Evolutionary conservation across 1,284 basidiomycete species (phyloP), one percentile per base, ranked within the genome.

Genomic region (Ustilago esculenta): DNA sequence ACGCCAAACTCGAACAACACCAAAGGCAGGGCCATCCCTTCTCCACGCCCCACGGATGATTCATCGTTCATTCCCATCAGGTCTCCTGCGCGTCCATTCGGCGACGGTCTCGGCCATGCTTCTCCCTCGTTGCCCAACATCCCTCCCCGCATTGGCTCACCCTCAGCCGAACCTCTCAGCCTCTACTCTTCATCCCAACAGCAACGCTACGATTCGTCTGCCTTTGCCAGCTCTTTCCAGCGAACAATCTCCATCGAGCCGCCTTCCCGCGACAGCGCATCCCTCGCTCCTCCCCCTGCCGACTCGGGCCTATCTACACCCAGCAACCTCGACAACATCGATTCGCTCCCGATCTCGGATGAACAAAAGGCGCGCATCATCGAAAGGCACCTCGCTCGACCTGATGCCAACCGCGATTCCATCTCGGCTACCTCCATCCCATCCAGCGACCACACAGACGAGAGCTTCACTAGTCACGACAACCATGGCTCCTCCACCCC

Each of bases 311-410:
- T 71, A 30, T 63, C 63, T 30, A 75, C 74, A 1, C 72, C 74
- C 4, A 58, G 52, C 49, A 73, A 73, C 44, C 37, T 69, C 25
- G 63, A 56, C 52, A 76, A 79, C 32, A 49, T 77, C 52, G 73
- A 76, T 18, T 56, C 52, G 21, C 46, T 77, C n/a, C 73, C 73
- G 46, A 61, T 79, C 40, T 66, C 72, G 14, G 75, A 79, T 53
- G 75, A 75, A 36, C 73, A 67, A 20, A 77, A 77, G 41, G 76
- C 75, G 1, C 53, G 65, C 27, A 79, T 79, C 55, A 71, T 79
- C 39, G 70, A 73, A 24, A 42, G 75, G 8, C 73, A 79, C 23
- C 61, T 73, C 15, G 70, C 50, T 40, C 59, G 63, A 1, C 70
- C 70, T 3, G 61, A 60, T 8, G 44, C 55, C 39, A 61, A 70